Base-by-base conservation (phyloP, 2,329 filamentous ascomycete genomes). In the Pestalotiopsis fici region DNA sequence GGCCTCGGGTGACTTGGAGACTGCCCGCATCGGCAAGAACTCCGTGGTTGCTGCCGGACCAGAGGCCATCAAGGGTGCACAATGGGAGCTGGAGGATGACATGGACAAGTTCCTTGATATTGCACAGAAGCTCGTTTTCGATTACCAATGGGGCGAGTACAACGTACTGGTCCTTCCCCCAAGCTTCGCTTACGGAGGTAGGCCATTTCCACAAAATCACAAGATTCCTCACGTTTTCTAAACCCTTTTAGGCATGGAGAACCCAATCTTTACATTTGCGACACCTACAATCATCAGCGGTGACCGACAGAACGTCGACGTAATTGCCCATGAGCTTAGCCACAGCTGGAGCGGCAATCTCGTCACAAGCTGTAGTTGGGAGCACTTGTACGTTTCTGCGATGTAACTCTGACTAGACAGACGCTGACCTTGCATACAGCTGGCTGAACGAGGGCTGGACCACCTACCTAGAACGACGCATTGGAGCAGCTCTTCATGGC, bases 271-370 rank as follows among this genome's bases (percentile, higher is more conserved):
- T 81, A 98, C 96, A 0, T 98, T 97, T 78, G 95, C 95, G 1
- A 98, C 96, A 1, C 95, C 95, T 2, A 97, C 94, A 43, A 92
- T 98, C 73, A 94, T 99, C 76, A 96, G 92, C 67, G 95, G 95
- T 60, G 93, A 95, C 74, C 88, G 92, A 56, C 92, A 97, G 76
- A 98, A 98, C 73, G 89, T 98, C 23, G 95, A 98, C 77, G 95
- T 98, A 23, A 97, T 99, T 79, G 96, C 96, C 1, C 96, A 78
- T 11, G 76, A 90, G 86, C 75, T 92, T 70, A 86, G 84, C 71
- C 89, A 91, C 76, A 89, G 92, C 74, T 98, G 95, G 94, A 96
- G 93, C 69, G 95, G 95, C 28, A 98, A 98, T 74, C 82, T 95
- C 50, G 92, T 95, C 2, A 91, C 89, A 9, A 92, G 90, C 73